Evolutionary conservation across 164 flowering plant species (phyloP), one percentile per base, ranked within the genome.

Genomic region (Chloranthus sessilifolius): DNA sequence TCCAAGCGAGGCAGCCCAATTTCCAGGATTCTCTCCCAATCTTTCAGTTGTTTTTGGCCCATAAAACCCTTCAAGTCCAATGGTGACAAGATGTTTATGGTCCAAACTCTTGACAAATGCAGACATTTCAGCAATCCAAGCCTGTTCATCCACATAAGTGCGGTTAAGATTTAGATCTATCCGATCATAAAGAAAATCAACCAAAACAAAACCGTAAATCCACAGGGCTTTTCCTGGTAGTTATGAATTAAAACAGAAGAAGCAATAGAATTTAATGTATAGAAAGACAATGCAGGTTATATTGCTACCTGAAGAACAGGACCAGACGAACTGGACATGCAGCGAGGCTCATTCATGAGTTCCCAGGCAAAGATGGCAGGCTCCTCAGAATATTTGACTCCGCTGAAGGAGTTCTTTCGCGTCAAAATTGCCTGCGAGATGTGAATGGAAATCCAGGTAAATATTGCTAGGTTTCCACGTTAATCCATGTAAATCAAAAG

Each of bases 281-380:
- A n/a, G n/a, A n/a, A n/a, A n/a, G n/a, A n/a, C n/a, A n/a, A n/a
- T n/a, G n/a, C n/a, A n/a, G n/a, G n/a, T 25, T 22, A 2, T 27
- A 27, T 56, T 56, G n/a, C n/a, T 20, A 80, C 87, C 79, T 81
- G 81, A 56, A 81, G 76, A 56, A 63, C 42, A 27, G 74, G 58
- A 34, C 70, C 76, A 25, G 81, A 75, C 26, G 77, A 72, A 60
- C 22, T 66, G 35, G 81, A 71, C 39, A 34, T 53, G 53, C 82
- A 75, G 9, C 83, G 75, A 3, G 87, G 87, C 61, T 81, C 87
- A 53, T 81, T 81, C 54, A 81, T 81, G 30, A 81, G 81, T 47
- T 81, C 87, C 87, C 87, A 81, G 2, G 81, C 87, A 69, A 81
- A 78, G 21, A 81, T 78, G 11, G 83, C 75, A 25, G 87, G 87